These are phyloP conservation scores for Wallacemonas sp. DNA, from an alignment of 208 protist species.

Conservation along the genomic window DNA sequence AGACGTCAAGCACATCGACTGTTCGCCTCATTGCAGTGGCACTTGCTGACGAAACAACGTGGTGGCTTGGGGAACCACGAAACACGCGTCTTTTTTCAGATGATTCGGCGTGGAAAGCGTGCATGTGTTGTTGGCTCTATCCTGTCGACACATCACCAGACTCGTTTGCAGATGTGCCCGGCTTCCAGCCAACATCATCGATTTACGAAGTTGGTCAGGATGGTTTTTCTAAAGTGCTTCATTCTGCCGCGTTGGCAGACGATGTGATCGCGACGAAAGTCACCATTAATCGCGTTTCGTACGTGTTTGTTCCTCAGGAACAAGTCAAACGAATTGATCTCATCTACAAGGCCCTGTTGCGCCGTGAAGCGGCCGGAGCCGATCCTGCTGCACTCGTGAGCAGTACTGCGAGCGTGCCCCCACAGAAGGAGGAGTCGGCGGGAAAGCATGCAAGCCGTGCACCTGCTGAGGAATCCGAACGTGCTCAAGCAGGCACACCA, in stretches of 20 bases:
- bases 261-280: slow-evolving; percentile 56
- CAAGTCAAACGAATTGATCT: slow-evolving; percentile 59
- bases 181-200: slow-evolving; percentile 50
- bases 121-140: slow-evolving; percentile 76
- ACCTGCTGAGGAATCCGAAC: no score
- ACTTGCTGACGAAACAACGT: slow-evolving; percentile 73
- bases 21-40: slow-evolving; percentile 70
- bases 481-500: no score
- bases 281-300: slow-evolving; percentile 34
- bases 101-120: slow-evolving; percentile 46
- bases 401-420: no score
- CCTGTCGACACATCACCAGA: slow-evolving; percentile 44
- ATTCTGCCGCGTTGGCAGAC: slow-evolving; percentile 56
- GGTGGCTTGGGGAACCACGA: slow-evolving; percentile 69
- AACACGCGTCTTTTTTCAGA: slow-evolving; percentile 35
- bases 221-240: slow-evolving; percentile 48
- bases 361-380: slow-evolving; percentile 41
- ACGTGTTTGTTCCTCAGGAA: slow-evolving; percentile 58
- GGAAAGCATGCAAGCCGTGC: background rate
- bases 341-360: slow-evolving; percentile 57
- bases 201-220: slow-evolving; percentile 60
- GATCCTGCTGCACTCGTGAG: background rate
- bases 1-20: background rate
- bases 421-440: background rate
- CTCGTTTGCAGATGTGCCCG: slow-evolving; percentile 40